These are phyloP conservation scores for Hydnum rufescens DNA, from an alignment of 768 basidiomycete species.

Conservation along the genomic window DNA sequence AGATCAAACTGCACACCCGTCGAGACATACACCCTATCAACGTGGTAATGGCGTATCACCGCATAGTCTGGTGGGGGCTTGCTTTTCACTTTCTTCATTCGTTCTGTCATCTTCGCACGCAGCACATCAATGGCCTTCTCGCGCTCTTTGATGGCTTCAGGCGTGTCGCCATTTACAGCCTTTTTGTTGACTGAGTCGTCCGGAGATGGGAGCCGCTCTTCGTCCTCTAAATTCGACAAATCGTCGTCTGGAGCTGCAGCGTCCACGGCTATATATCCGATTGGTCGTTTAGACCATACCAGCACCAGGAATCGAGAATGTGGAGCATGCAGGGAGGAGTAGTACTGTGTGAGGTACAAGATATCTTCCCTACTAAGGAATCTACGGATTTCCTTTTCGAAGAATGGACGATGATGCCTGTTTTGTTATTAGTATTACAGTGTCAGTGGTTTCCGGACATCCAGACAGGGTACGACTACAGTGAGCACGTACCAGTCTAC, in stretches of 20 bases:
- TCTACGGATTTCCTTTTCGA: constrained; percentile 34
- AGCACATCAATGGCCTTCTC: not conserved
- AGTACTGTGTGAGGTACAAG: constrained; percentile 30
- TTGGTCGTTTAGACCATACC: constrained; percentile 33
- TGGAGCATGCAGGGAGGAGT: constrained; percentile 25
- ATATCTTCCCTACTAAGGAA: constrained; percentile 39
- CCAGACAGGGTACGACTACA: too few relatives aligned
- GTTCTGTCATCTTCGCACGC: constrained; percentile 8
- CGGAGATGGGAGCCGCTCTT: not conserved
- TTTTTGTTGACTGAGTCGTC: not conserved
- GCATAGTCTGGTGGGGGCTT: constrained; percentile 28
- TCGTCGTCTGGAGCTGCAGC: constrained; percentile 25
- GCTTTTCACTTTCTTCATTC: constrained; percentile 15
- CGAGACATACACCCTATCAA: constrained; percentile 41
- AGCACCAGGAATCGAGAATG: constrained; percentile 55
- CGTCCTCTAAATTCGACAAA: constrained; percentile 17
- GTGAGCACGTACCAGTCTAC: constrained; percentile 52
- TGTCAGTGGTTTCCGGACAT: not conserved
- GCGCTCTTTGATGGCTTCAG: not conserved
- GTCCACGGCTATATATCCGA: constrained; percentile 56
- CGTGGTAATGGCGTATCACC: constrained; percentile 52
- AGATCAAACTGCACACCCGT: constrained; percentile 45
- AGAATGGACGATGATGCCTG: constrained; percentile 52
- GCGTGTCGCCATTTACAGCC: not conserved
- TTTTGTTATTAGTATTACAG: not conserved